Percentiles rank a stretch among this genome's conserved stretches.
Conservation (phyloP, 2,329 filamentous ascomycete genomes). For the Xylariaceae sp. region DNA sequence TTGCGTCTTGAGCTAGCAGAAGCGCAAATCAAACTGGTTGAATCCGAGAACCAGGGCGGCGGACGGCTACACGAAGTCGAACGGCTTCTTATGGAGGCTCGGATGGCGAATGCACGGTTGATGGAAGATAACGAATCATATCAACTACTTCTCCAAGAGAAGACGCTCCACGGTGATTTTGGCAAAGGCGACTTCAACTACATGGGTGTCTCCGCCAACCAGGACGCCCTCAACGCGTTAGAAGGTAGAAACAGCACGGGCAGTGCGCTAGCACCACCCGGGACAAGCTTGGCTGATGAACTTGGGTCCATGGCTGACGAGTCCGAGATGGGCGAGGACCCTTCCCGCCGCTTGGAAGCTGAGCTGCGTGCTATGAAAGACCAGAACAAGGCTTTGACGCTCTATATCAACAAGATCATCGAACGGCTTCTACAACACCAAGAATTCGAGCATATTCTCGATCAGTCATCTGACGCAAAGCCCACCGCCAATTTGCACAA, state of each 20-base stretch:
- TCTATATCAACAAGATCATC: conserved; percentile 99
- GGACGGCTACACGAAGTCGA: conserved; percentile 90
- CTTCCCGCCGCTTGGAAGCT: conserved; percentile 72
- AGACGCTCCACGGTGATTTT: conserved; percentile 94
- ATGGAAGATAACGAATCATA: conserved; percentile 99
- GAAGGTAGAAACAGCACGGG: conserved; percentile 56
- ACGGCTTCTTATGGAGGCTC: conserved; percentile 84
- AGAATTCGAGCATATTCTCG: conserved; percentile 91
- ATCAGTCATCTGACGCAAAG: conserved; percentile 73
- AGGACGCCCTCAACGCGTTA: conserved; percentile 68
- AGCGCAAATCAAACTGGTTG: conserved; percentile 91
- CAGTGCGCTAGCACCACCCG: conserved; percentile 38
- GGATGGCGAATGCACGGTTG: conserved; percentile 92
- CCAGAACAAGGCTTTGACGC: conserved; percentile 93
- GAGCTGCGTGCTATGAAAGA: conserved; percentile 84
- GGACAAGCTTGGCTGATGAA: conserved; percentile 82
- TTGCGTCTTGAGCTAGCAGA: conserved; percentile 91
- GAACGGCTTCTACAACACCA: conserved; percentile 92
- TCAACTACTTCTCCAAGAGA: conserved; percentile 90
- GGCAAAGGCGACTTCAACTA: conserved; percentile 81
- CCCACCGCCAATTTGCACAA: conserved; percentile 70
- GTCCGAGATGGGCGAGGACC: conserved; percentile 64
- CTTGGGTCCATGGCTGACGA: conserved; percentile 71
- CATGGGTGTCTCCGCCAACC: conserved; percentile 62
- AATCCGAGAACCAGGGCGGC: conserved; percentile 91